Conservation (phyloP, 257 asterid species). For the Jaltomata sinuosa region DNA sequence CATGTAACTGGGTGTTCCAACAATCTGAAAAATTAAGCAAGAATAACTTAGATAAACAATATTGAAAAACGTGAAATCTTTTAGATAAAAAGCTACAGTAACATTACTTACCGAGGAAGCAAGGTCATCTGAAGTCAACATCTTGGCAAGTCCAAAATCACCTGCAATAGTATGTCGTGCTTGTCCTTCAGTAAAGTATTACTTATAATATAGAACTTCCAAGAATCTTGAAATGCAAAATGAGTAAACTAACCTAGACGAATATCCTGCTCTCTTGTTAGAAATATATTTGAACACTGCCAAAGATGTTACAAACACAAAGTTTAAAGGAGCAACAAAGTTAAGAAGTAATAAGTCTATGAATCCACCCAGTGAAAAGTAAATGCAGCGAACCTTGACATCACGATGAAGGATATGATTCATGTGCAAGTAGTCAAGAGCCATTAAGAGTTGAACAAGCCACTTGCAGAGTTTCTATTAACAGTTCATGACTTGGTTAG, state of each 20-base stretch:
- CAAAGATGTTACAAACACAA: constrained; percentile 6
- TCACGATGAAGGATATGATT: constrained; percentile 91
- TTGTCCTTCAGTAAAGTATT: neutral
- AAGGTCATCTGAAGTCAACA: constrained; percentile 73
- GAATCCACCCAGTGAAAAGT: constrained; percentile 2
- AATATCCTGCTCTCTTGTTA: constrained; percentile 76
- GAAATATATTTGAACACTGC: constrained; percentile 94
- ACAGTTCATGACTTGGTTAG: constrained; percentile 7
- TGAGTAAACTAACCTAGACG: constrained; percentile 61
- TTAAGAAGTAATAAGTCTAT: neutral
- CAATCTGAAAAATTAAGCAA: constrained; percentile 44
- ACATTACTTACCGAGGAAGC: constrained; percentile 75
- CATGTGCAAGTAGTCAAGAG: constrained; percentile 82
- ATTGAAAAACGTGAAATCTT: neutral
- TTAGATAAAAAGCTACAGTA: neutral
- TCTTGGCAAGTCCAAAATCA: constrained; percentile 94
- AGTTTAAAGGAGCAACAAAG: neutral
- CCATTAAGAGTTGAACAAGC: constrained; percentile 90
- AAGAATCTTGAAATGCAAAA: neutral
- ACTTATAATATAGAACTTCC: neutral
- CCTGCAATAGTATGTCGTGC: constrained; percentile 30
- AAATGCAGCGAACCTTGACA: constrained; percentile 56
- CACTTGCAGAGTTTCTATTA: constrained; percentile 78
- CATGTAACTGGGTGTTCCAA: constrained; percentile 96
- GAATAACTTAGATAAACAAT: constrained; percentile 4